Evolutionary conservation across 306 rosid genomes (phyloP).

Genomic region (Cicer bijugum): DNA sequence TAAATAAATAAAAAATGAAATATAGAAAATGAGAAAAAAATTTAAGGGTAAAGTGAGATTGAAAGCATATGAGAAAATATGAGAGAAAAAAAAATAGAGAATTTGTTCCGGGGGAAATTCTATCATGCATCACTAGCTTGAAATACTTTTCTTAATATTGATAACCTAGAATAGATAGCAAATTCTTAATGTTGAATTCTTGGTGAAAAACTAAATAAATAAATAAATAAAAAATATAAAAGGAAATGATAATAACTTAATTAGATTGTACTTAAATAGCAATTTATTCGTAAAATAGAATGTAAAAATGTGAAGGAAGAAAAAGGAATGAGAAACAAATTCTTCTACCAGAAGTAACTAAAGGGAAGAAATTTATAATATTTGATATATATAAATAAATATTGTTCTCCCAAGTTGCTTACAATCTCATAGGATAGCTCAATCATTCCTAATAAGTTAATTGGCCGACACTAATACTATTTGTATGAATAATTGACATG

Average conservation of each 20-base stretch:
- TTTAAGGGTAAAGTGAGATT: no score
- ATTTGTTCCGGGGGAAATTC: neutral
- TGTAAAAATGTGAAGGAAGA: neutral
- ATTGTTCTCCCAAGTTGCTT: neutral
- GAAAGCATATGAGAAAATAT: no score
- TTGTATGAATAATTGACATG: constrained; percentile 28
- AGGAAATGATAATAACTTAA: neutral
- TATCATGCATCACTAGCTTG: neutral
- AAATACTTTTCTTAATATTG: no score
- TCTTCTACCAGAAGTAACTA: neutral
- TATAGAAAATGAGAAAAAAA: no score
- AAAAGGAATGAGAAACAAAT: neutral
- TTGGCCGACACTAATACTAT: constrained; percentile 8
- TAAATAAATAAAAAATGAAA: no score
- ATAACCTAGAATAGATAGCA: neutral
- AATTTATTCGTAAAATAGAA: neutral
- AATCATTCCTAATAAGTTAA: constrained; percentile 12
- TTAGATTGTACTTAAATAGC: no score
- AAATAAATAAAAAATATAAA: neutral
- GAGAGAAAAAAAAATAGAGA: no score
- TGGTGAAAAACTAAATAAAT: neutral
- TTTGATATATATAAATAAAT: neutral
- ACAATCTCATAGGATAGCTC: neutral
- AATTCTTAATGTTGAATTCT: neutral
- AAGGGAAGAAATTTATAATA: constrained; percentile 15